phyloP scores from a whole-genome alignment of 2,329 filamentous ascomycete species.

The Neofusicoccum laricinum region DNA sequence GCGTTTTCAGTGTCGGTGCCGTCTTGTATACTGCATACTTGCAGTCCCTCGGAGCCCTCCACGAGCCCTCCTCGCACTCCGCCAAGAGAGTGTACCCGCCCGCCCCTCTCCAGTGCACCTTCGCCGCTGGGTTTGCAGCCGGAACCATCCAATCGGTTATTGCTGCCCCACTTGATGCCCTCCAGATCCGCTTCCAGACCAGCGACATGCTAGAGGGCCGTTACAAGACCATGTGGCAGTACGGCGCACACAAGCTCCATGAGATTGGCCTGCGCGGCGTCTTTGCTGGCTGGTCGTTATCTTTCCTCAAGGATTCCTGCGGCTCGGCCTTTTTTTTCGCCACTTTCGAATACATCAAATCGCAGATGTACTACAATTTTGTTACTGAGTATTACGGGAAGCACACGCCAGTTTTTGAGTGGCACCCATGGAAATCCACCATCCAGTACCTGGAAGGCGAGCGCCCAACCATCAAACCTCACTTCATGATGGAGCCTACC shows the following conservation, averaged over 20 bases:
- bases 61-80: conserved; percentile 62
- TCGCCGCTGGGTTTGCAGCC: conserved; percentile 67
- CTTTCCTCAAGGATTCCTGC: conserved; percentile 66
- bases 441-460: conserved; percentile 21
- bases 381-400: conserved; percentile 66
- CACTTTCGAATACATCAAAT: conserved; percentile 73
- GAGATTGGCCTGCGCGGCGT: conserved; percentile 71
- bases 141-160: conserved; percentile 68
- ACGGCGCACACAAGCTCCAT: conserved; percentile 63
- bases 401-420: conserved; percentile 3
- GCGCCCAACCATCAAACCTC: conserved; percentile 61
- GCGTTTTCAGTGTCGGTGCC: conserved; percentile 57
- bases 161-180: conserved; percentile 71
- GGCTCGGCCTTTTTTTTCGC: conserved; percentile 72
- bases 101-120: conserved; percentile 60
- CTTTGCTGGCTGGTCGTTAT: conserved; percentile 70
- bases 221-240: conserved; percentile 69
- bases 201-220: conserved; percentile 58
- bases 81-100: conserved; percentile 68
- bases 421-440: conserved; percentile 19
- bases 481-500: conserved; percentile 71
- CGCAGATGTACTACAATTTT: conserved; percentile 69
- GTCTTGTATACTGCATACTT: conserved; percentile 75
- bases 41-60: conserved; percentile 63
- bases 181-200: conserved; percentile 70